These are phyloP conservation scores for Salicornia ramosissima DNA, from an alignment of 148 eudicot genomes.

Conservation along the genomic window DNA sequence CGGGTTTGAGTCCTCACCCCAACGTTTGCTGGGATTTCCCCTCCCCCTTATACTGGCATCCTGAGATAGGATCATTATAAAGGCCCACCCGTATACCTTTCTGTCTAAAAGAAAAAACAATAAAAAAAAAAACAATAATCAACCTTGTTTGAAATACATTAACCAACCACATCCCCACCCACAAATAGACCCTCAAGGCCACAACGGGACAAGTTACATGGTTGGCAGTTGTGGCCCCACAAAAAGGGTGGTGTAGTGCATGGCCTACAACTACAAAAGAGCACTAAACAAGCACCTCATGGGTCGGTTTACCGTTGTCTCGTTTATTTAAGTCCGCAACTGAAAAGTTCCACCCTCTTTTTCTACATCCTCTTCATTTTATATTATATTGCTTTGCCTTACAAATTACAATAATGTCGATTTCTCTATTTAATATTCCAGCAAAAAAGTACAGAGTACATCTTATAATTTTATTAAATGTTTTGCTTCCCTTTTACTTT, in stretches of 20 bases:
- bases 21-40: no score
- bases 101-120: no score
- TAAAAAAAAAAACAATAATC: background rate
- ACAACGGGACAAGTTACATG: background rate
- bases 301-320: slow-evolving; percentile 13
- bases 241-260: background rate
- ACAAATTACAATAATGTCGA: background rate
- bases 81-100: no score
- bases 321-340: slow-evolving; percentile 12
- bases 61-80: no score
- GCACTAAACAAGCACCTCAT: slow-evolving; percentile 12
- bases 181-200: no score
- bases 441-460: background rate
- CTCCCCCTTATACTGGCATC: no score
- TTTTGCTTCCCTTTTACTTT: background rate
- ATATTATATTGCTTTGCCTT: background rate
- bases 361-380: background rate
- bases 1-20: no score
- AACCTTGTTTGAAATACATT: background rate
- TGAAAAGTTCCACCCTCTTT: background rate
- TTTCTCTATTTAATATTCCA: background rate
- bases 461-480: background rate
- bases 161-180: no score
- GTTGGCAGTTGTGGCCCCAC: background rate
- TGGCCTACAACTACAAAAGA: slow-evolving; percentile 15